Conservation (phyloP, 768 basidiomycete species). For the Suillus lakei region DNA sequence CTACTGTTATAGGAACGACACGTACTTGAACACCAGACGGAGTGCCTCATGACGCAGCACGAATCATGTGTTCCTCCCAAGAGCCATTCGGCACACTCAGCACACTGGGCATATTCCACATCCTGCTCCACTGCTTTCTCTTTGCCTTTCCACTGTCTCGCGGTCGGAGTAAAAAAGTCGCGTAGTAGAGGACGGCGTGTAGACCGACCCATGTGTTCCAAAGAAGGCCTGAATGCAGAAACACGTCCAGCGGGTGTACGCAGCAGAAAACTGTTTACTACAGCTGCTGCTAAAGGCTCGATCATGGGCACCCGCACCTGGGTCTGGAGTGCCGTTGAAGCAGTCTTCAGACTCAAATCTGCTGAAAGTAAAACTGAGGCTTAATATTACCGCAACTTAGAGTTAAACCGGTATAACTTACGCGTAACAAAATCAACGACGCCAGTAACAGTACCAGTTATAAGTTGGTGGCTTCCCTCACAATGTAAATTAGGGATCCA, state of each 20-base stretch:
- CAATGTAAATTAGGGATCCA: background rate
- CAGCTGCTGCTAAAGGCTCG: constrained; percentile 62
- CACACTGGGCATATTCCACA: constrained; percentile 35
- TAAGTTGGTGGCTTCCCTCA: background rate
- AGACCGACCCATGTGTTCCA: constrained; percentile 34
- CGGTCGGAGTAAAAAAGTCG: constrained; percentile 62
- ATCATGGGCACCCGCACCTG: constrained; percentile 53
- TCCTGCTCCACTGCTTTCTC: constrained; percentile 42
- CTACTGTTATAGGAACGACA: constrained; percentile 17
- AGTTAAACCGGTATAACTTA: background rate
- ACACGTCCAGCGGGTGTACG: constrained; percentile 27
- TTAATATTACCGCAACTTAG: background rate
- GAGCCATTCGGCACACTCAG: constrained; percentile 6
- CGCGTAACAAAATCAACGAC: background rate
- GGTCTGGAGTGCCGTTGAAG: constrained; percentile 21
- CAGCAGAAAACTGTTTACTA: constrained; percentile 52
- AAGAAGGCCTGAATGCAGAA: constrained; percentile 32
- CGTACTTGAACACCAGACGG: constrained; percentile 55
- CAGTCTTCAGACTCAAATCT: constrained; percentile 5
- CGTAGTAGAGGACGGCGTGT: constrained; percentile 38
- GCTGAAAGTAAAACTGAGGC: background rate
- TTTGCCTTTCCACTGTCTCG: constrained; percentile 59
- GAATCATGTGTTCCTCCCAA: constrained; percentile 39
- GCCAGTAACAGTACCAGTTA: background rate
- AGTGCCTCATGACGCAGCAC: constrained; percentile 52